These are phyloP conservation scores for Dioscorea alata DNA, from an alignment of 106 monocot genomes.

Conservation along the genomic window DNA sequence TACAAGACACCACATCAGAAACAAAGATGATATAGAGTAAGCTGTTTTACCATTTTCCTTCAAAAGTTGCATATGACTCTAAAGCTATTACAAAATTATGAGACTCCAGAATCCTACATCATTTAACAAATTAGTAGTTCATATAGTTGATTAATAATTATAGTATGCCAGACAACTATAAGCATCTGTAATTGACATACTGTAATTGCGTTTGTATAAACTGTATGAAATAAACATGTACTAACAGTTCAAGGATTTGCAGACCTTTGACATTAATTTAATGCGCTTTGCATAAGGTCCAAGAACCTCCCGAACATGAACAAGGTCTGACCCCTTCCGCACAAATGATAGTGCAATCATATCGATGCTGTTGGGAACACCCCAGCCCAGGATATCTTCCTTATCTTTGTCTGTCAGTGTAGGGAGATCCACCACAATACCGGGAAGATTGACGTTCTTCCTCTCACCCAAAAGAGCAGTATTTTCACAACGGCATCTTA, in stretches of 20 bases:
- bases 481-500: constrained; percentile 79
- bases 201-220: too few species aligned
- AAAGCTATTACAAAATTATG: too few species aligned
- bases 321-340: constrained; percentile 88
- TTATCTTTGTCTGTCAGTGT: constrained; percentile 86
- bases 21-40: too few species aligned
- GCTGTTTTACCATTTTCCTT: too few species aligned
- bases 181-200: too few species aligned
- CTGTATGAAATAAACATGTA: too few species aligned
- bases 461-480: constrained; percentile 77
- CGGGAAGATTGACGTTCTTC: constrained; percentile 93
- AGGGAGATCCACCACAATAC: constrained; percentile 82
- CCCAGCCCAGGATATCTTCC: constrained; percentile 84
- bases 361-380: constrained; percentile 81
- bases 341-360: constrained; percentile 93
- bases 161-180: too few species aligned
- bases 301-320: constrained; percentile 69
- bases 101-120: too few species aligned
- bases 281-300: constrained; percentile 68
- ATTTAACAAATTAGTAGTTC: too few species aligned
- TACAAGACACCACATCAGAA: constrained; percentile 7
- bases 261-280: constrained; percentile 92
- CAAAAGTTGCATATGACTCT: too few species aligned
- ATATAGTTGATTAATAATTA: too few species aligned
- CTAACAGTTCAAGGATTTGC: background rate